Evolutionary conservation across 2,329 filamentous ascomycete genomes (phyloP), one percentile per base, ranked within the genome.

Genomic region (Cercospora canescens): DNA sequence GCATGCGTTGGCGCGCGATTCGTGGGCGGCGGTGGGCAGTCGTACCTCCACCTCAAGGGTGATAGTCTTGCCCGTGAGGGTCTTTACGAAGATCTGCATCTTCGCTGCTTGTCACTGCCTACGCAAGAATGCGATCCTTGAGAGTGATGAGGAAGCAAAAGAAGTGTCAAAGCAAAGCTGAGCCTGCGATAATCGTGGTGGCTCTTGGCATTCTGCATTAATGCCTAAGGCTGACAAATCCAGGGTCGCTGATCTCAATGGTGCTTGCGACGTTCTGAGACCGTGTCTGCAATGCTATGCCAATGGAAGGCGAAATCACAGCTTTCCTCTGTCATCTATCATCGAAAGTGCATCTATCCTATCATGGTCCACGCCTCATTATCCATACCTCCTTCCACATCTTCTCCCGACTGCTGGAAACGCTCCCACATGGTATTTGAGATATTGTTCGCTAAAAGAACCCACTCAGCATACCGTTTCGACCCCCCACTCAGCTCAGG

Each of bases 31-130:
- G 57, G 37, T 90, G 57, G 52, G 57, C 11, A 1, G 57, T 39
- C 37, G 57, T 60, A 60, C 57, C 57, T 98, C 95, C 86, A 98
- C 95, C 93, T 99, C 95, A 79, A 99, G 94, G 91, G 95, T 98
- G 91, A 98, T 98, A 82, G 95, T 98, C 91, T 98, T 98, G 81
- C 95, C 95, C 92, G 95, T 98, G 79, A 98, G 89, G 76, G 93
- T 97, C 90, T 97, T 97, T 76, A 97, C 94, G 83, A 97, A 97
- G 87, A 97, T 97, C 87, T 97, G 93, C 93, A 96, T 88, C 50
- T 39, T 63, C 50, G 60, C 18, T 55, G 60, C 52, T 35, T 55
- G 60, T 62, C 41, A 54, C 32, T 45, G 50, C 52, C 50, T 57
- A 56, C 60, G 52, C 60, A 63, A 55, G 26, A 57, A 56, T 63